Percentiles rank a stretch among this genome's conserved stretches.
These are phyloP conservation scores for Parafenestella ontariensis DNA, from an alignment of 2,329 filamentous ascomycete genomes.

Conservation along the genomic window DNA sequence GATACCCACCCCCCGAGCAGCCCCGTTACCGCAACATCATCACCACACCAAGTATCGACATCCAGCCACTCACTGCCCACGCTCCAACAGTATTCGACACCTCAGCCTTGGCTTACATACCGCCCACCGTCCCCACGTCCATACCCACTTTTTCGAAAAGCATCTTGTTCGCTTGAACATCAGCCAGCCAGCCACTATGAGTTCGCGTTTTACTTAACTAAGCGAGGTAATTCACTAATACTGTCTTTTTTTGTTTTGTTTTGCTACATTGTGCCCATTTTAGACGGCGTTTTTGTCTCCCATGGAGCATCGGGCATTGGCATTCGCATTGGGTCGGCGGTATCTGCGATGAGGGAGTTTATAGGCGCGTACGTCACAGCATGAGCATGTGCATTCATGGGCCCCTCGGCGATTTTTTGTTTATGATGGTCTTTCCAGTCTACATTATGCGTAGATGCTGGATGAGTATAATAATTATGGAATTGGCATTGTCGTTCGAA, in stretches of 20 bases:
- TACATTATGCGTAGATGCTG: neutral
- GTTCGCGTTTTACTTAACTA: no score
- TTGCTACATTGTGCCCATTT: constrained; percentile 1
- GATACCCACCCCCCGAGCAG: constrained; percentile 6
- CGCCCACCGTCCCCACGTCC: neutral
- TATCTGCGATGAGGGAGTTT: neutral
- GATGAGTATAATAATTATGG: neutral
- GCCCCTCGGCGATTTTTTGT: neutral
- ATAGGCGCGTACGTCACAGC: neutral
- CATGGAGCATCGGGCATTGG: neutral
- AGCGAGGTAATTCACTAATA: neutral
- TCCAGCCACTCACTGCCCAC: neutral
- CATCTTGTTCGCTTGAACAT: neutral
- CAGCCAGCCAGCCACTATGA: neutral
- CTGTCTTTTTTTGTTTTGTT: no score
- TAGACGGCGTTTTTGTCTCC: neutral
- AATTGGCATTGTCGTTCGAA: neutral
- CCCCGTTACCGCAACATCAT: neutral
- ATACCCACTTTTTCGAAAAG: neutral
- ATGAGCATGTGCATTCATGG: neutral
- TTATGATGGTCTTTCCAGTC: neutral
- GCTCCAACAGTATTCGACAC: neutral
- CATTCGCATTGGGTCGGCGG: neutral
- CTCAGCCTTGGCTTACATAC: neutral
- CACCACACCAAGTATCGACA: neutral